Evolutionary conservation across 2,329 filamentous ascomycete genomes (phyloP), one percentile per base, ranked within the genome.

Genomic region (Claviceps cyperi): DNA sequence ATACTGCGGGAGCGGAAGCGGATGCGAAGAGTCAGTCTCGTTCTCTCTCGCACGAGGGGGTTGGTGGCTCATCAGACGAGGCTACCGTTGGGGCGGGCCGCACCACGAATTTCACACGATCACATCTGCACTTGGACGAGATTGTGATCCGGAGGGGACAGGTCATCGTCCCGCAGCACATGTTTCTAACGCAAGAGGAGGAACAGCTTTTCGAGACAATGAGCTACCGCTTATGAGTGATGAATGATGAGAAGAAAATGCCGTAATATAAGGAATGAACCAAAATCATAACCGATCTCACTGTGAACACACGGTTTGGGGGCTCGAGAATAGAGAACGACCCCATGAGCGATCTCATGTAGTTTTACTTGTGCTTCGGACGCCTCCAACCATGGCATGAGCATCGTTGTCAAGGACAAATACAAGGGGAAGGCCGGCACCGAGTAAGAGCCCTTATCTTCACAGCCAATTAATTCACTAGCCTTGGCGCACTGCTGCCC

Each of bases 161-260:
- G 21, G 56, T 69, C 1, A 52, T 65, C 8, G 51, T 69, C 8
- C 67, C 67, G 1, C 55, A 62, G 6, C 57, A 65, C 50, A 55
- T 69, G 53, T 65, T 58, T 41, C 58, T 69, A 19, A 65, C 61
- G 49, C 66, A 64, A 15, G 66, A 69, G 19, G 67, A 69, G 55
- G 50, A 59, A 19, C 58, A 64, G 47, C 48, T 66, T 11, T 50
- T 69, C 35, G 65, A 69, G 54, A 60, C 60, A 19, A 57, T 69
- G 52, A 60, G 62, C 45, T 59, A 36, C 57, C 58, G 54, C 57
- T 62, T 48, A 59, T 64, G 54, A n/a, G 17, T 15, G 22, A 5
- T 13, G 50, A 32, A 32, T 11, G 9, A 32, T 32, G 28, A 11
- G 28, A 11, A 11, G 28, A 9, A 32, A 32, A 11, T 32, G 9